phyloP scores from a whole-genome alignment of 2,329 filamentous ascomycete species.

The Clarireedia hainanense region DNA sequence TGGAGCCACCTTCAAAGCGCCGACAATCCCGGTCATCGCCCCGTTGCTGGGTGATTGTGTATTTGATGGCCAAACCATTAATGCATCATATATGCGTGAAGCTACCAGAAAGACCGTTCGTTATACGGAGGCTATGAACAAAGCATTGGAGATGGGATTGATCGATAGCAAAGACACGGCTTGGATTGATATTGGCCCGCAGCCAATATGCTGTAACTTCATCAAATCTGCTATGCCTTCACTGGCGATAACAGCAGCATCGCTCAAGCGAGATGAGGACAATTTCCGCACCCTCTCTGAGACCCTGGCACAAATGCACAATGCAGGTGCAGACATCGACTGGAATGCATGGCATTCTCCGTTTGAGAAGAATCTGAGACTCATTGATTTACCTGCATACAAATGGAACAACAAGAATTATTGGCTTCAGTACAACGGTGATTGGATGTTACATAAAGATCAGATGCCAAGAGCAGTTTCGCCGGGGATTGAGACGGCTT shows the following conservation, averaged over 20 bases:
- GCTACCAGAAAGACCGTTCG: constrained; percentile 59
- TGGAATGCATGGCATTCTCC: constrained; percentile 62
- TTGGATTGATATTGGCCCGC: constrained; percentile 57
- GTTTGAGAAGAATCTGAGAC: constrained; percentile 46
- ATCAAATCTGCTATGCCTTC: constrained; percentile 43
- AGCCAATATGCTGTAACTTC: constrained; percentile 59
- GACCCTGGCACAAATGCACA: constrained; percentile 50
- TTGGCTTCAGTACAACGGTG: constrained; percentile 53
- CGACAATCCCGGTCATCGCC: constrained; percentile 54
- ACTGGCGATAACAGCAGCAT: constrained; percentile 45
- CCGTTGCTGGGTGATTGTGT: constrained; percentile 55
- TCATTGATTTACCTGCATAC: constrained; percentile 57
- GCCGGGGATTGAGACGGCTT: constrained; percentile 34
- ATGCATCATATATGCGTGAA: constrained; percentile 52
- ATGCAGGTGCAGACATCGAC: constrained; percentile 51
- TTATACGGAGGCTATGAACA: constrained; percentile 49
- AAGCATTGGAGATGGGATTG: constrained; percentile 48
- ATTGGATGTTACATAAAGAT: constrained; percentile 46
- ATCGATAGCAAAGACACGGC: constrained; percentile 60
- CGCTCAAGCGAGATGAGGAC: constrained; percentile 53
- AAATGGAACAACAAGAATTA: constrained; percentile 62
- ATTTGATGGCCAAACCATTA: constrained; percentile 45
- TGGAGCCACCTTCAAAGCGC: constrained; percentile 45
- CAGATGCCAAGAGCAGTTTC: constrained; percentile 48
- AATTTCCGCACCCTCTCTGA: constrained; percentile 55